A percentile compares a stretch with the other conserved stretches of the same genome.
Conservation (phyloP, 768 basidiomycete species). For the Mrakia gelida region DNA sequence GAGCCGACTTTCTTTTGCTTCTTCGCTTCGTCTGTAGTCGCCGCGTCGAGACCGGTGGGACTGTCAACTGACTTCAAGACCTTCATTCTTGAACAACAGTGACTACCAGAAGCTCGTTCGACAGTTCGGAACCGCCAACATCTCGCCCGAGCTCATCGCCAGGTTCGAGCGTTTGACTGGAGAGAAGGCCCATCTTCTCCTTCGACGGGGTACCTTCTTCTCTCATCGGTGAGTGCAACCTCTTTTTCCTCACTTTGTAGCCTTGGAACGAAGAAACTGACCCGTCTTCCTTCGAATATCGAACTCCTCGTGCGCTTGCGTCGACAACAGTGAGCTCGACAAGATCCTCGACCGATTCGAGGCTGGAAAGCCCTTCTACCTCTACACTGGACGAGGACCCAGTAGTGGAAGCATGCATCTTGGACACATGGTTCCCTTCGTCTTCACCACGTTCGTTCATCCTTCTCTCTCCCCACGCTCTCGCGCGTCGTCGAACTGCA, state of each 20-base stretch:
- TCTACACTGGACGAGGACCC: slow-evolving; percentile 96
- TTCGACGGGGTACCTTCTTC: slow-evolving; percentile 92
- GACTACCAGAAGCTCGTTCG: slow-evolving; percentile 93
- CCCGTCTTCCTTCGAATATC: slow-evolving; percentile 10
- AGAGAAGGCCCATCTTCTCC: slow-evolving; percentile 74
- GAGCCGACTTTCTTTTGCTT: slow-evolving; percentile 30
- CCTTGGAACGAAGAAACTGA: background rate
- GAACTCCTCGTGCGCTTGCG: slow-evolving; percentile 2
- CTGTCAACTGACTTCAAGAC: background rate
- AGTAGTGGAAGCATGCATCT: slow-evolving; percentile 96
- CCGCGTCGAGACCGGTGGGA: background rate
- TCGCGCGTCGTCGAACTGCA: background rate
- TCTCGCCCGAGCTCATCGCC: slow-evolving; percentile 70
- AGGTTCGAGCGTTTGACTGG: slow-evolving; percentile 91
- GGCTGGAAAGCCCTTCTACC: slow-evolving; percentile 92
- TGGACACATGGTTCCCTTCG: slow-evolving; percentile 95
- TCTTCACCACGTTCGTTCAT: slow-evolving; percentile 80
- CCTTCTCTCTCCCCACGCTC: background rate
- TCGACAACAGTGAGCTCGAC: slow-evolving; percentile 77
- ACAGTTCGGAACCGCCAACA: slow-evolving; percentile 84
- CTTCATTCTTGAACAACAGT: slow-evolving; percentile 49
- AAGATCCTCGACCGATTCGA: slow-evolving; percentile 92
- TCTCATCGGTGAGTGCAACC: slow-evolving; percentile 73
- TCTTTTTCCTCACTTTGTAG: background rate
- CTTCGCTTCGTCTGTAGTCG: background rate